Evolutionary conservation across 1,284 basidiomycete species (phyloP), one percentile per base, ranked within the genome.

Genomic region (Ustilago xerochloae): DNA sequence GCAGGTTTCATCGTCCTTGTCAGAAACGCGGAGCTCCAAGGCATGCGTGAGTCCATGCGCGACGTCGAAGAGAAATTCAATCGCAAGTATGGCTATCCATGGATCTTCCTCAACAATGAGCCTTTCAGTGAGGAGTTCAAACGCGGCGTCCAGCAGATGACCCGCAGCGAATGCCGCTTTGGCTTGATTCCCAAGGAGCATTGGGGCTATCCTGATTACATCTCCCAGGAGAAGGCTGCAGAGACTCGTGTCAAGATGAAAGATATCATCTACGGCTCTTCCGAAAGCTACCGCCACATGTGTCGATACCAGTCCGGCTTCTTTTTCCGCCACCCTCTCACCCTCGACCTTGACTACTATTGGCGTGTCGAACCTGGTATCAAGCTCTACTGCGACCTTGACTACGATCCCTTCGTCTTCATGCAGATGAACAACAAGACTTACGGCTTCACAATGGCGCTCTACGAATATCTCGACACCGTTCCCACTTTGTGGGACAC

Each of bases 251-350:
- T 88, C 54, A 87, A 87, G 75, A 89, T 97, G 93, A 87, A 89
- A 20, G 87, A 89, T 36, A 62, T 97, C 77, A 94, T 96, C 63
- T 97, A 97, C 76, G 94, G 93, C 79, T 92, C 92, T 87, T 86
- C 84, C 84, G 87, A 88, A 28, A 86, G 87, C 16, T 88, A 88
- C 72, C 84, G 87, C 26, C 87, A 88, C 81, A 85, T 84, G 87
- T 97, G 94, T 83, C 90, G 96, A 20, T 98, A 91, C 87, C 94
- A 97, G 85, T 94, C 93, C 62, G 94, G 94, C 43, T 94, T 94
- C 85, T 84, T 89, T 83, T 60, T 43, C 47, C 66, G 52, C 28
- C 82, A 85, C 53, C 63, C 61, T 1, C 72, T 84, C 30, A 79
- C 96, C 38, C 88, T 90, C 70, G 87, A 90, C 53, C 94, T 92